Evolutionary conservation across 306 rosid genomes (phyloP), one percentile per base, ranked within the genome.

Genomic region (Cercis canadensis): DNA sequence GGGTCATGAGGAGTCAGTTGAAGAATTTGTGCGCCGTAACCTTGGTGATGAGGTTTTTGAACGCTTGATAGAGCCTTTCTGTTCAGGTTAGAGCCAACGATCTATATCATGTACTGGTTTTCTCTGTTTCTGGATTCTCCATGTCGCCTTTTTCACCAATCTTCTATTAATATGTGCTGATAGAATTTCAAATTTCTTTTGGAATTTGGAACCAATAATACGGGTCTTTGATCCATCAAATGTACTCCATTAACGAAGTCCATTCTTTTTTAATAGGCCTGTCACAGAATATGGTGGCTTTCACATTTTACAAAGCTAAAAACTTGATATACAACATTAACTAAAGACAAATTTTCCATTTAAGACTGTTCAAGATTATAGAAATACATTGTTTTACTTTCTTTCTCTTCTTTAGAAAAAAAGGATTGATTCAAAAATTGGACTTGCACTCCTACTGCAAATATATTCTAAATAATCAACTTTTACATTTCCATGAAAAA

Each of bases 21-120:
- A 94, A 69, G 96, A 89, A 76, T 94, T 94, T 34, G 99, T 94
- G 52, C 90, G 99, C 8, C 95, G 99, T 34, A 94, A 94, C 81
- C 96, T 94, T 37, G 99, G 99, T 19, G 88, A 86, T 73, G 99
- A 91, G 81, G 99, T 94, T 73, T 94, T 91, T 64, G 99, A 94
- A 80, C 99, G 99, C 65, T 85, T 94, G 85, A 94, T 94, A 60
- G 99, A 94, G 88, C 99, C 99, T 39, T 94, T 94, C 75, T 94
- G 97, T 72, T 94, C 97, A 45, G 97, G 97, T 91, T 47, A 81
- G 76, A 57, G 33, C 21, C 65, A 31, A 11, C 17, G 11, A 29
- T 54, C 46, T 57, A 7, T 43, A n/a, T 53, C 18, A 55, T 31
- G 36, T n/a, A 34, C 24, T 12, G 11, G 33, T 75, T 59, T 77